Base-by-base conservation (phyloP, 805 yeast species). In the Wickerhamomyces alni region DNA sequence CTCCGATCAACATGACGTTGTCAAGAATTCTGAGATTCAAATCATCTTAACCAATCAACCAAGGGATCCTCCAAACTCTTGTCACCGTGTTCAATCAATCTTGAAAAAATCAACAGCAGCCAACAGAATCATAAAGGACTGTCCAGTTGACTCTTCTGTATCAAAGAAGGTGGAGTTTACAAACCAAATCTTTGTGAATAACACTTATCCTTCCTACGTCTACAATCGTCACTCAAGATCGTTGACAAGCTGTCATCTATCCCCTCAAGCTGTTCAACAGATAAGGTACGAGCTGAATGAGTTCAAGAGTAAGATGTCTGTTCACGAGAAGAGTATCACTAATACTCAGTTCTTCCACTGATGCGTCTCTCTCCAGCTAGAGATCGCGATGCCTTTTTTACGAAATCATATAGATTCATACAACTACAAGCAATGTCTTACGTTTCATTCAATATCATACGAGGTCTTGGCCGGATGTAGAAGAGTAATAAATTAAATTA, bases 291-390 rank as follows among this genome's bases (percentile, higher is more conserved):
- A 84, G 54, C 58, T 84, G 50, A 84, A 84, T 52, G 63, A 67
- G 19, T 82, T 63, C 61, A 84, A 84, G 55, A 69, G 74, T 45
- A 82, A 75, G 40, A 84, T 84, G 94, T 58, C 65, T 29, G 83
- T 84, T 27, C 87, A 84, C 56, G 80, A 74, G 41, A 62, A 66
- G 28, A 77, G 86, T 29, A 70, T 67, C 40, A 58, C 62, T 24
- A 73, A 77, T 55, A 84, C 91, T 8, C 91, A 84, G 52, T 80
- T 73, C 56, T 82, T 80, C 54, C 70, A 67, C 17, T 31, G 17
- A 31, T 13, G 7, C 13, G 11, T 15, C 8, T 30, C 8, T 15
- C n/a, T n/a, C n/a, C n/a, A n/a, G n/a, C n/a, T n/a, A n/a, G n/a
- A n/a, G n/a, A n/a, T n/a, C n/a, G n/a, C n/a, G n/a, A n/a, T n/a